Percentiles rank a stretch among this genome's conserved stretches.
These are phyloP conservation scores for Cutaneotrichosporon cavernicola DNA, from an alignment of 1,284 basidiomycete genomes.

Conservation along the genomic window DNA sequence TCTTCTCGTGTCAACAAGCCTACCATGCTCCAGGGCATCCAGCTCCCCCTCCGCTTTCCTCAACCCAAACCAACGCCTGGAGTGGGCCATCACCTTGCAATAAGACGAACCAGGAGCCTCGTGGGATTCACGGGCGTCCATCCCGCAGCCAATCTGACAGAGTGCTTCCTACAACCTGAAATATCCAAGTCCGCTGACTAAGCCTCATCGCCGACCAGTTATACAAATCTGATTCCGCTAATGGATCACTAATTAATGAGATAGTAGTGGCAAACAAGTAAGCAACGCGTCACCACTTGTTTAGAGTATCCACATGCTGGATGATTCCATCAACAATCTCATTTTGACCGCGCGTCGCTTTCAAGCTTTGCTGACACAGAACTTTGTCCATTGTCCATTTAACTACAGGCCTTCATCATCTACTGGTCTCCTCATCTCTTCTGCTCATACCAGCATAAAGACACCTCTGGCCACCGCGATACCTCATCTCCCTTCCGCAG, in stretches of 20 bases:
- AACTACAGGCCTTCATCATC: background rate
- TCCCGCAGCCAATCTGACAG: no score
- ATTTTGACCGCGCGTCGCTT: background rate
- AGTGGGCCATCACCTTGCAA: no score
- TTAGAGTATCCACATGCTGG: no score
- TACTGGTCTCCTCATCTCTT: background rate
- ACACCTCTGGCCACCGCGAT: background rate
- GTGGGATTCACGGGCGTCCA: no score
- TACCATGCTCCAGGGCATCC: no score
- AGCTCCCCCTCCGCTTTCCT: no score
- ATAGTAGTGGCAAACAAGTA: background rate
- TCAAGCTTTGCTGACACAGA: background rate
- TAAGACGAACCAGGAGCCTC: no score
- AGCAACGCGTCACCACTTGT: background rate
- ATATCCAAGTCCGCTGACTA: background rate
- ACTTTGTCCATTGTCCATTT: background rate
- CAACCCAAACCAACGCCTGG: no score
- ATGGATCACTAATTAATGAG: background rate
- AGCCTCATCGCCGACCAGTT: background rate
- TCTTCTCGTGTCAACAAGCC: no score
- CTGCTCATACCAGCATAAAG: background rate
- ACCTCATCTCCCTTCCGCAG: background rate
- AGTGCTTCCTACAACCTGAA: background rate
- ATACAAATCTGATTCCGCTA: background rate
- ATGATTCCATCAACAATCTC: background rate